Conservation (phyloP, 164 flowering plant species). For the Vitis labrusca region DNA sequence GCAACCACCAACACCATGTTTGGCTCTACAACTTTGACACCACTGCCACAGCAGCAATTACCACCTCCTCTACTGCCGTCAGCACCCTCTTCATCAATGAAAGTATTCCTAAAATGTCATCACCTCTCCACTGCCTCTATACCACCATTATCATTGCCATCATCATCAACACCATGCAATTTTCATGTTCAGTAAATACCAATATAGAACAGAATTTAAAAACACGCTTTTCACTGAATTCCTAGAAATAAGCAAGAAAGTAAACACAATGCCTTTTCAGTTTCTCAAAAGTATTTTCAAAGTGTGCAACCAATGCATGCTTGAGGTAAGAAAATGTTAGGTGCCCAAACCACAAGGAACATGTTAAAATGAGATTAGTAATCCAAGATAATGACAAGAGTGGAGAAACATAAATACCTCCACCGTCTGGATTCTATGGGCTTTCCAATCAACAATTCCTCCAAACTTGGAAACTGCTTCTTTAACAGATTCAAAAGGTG, state of each 20-base stretch:
- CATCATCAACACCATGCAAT: too few relatives aligned
- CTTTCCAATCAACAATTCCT: slow-evolving; percentile 94
- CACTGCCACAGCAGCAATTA: not conserved
- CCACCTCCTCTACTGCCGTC: not conserved
- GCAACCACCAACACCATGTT: too few relatives aligned
- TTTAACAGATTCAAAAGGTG: slow-evolving; percentile 92
- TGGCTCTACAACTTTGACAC: too few relatives aligned
- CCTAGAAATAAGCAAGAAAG: too few relatives aligned
- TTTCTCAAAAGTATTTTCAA: not conserved
- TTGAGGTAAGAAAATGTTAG: not conserved
- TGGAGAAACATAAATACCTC: slow-evolving; percentile 46
- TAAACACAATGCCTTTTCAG: too few relatives aligned
- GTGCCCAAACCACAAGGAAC: not conserved
- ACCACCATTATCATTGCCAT: not conserved
- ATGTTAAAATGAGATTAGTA: not conserved
- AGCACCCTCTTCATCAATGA: not conserved
- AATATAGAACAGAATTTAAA: too few relatives aligned
- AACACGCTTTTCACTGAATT: too few relatives aligned
- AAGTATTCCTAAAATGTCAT: too few relatives aligned
- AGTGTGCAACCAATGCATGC: not conserved
- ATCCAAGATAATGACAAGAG: not conserved
- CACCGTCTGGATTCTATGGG: slow-evolving; percentile 72
- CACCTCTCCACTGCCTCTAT: too few relatives aligned
- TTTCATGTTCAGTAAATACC: too few relatives aligned
- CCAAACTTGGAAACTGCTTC: slow-evolving; percentile 93